These are phyloP conservation scores for Salisapilia sapeloensis DNA, from an alignment of 352 stramenopile genomes.

Conservation along the genomic window DNA sequence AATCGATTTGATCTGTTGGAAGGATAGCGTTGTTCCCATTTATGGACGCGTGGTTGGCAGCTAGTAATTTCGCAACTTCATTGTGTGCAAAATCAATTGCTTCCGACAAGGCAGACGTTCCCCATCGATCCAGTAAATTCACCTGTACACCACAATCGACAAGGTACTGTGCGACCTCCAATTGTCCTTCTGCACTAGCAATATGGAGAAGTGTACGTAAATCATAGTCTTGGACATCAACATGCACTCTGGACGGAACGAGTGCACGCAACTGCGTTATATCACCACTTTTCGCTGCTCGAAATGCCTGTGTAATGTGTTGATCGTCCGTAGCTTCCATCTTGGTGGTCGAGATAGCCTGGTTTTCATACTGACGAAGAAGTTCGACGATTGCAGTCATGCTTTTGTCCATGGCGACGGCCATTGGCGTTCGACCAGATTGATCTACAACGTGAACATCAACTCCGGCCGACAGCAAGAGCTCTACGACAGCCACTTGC, in stretches of 20 bases:
- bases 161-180: slow-evolving; percentile 37
- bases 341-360: slow-evolving; percentile 10
- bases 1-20: slow-evolving; percentile 43
- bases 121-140: slow-evolving; percentile 65
- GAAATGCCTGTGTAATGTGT: slow-evolving; percentile 32
- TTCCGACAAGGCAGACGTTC: slow-evolving; percentile 51
- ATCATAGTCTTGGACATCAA: slow-evolving; percentile 62
- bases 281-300: slow-evolving; percentile 30
- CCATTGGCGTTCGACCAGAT: slow-evolving; percentile 37
- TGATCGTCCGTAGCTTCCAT: slow-evolving; percentile 16
- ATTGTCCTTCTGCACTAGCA: slow-evolving; percentile 44
- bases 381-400: slow-evolving; percentile 37
- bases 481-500: slow-evolving; percentile 52
- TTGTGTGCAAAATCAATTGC: slow-evolving; percentile 69
- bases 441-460: slow-evolving; percentile 33
- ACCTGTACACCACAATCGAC: slow-evolving; percentile 55
- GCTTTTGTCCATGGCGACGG: slow-evolving; percentile 42
- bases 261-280: slow-evolving; percentile 23
- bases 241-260: slow-evolving; percentile 34
- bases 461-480: slow-evolving; percentile 56
- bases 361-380: slow-evolving; percentile 40
- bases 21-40: slow-evolving; percentile 37
- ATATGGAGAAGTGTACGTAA: slow-evolving; percentile 54
- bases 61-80: slow-evolving; percentile 42
- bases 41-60: slow-evolving; percentile 39